Percentiles rank a stretch among this genome's conserved stretches.
phyloP scores from a whole-genome alignment of 306 rosid genomes.

The Hippophae rhamnoides region DNA sequence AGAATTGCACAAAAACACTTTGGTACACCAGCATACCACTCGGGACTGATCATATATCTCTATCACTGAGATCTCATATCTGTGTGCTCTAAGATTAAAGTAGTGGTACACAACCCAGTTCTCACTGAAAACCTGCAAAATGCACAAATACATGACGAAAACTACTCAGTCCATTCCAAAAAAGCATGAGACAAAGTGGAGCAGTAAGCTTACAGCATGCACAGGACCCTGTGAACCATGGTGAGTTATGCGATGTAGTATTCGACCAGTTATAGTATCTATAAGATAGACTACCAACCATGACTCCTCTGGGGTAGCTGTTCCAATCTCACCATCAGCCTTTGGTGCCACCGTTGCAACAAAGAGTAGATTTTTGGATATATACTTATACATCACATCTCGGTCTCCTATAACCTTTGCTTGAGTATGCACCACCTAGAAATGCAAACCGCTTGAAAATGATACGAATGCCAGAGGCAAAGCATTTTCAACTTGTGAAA shows the following conservation, averaged over 20 bases:
- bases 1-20: constrained; percentile 5
- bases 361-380: constrained; percentile 76
- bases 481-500: background rate
- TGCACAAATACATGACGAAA: constrained; percentile 21
- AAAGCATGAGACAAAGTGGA: constrained; percentile 17
- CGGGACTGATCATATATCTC: constrained; percentile 95
- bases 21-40: constrained; percentile 57
- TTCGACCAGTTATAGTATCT: constrained; percentile 81
- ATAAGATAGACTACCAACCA: constrained; percentile 75
- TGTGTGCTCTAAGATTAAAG: constrained; percentile 95
- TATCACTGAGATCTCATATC: constrained; percentile 93
- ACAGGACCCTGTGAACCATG: constrained; percentile 96
- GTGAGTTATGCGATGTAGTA: constrained; percentile 85
- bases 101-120: constrained; percentile 99
- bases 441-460: constrained; percentile 12
- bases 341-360: constrained; percentile 90
- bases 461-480: constrained; percentile 9
- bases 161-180: constrained; percentile 3
- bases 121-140: constrained; percentile 84
- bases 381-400: constrained; percentile 81
- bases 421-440: constrained; percentile 94
- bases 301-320: constrained; percentile 85
- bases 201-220: constrained; percentile 61
- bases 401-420: constrained; percentile 80
- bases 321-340: constrained; percentile 76